Conservation (phyloP, 1,284 basidiomycete genomes). For the Macrocybe sp. region DNA sequence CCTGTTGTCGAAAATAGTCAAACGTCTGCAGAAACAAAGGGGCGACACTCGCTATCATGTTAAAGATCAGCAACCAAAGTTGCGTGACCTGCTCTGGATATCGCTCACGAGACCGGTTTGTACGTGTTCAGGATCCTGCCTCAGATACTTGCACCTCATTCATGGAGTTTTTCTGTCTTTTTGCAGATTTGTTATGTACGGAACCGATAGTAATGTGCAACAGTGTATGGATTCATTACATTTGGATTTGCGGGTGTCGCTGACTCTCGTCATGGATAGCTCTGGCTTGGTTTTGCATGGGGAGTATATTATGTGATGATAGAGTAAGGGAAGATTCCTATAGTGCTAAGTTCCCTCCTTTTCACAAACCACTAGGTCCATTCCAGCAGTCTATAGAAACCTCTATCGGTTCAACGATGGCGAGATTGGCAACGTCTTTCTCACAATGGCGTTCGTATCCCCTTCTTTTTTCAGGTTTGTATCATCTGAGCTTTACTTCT, state of each 20-base stretch:
- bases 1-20: constrained; percentile 55
- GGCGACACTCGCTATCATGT: constrained; percentile 56
- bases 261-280: too few species aligned
- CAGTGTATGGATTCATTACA: constrained; percentile 32
- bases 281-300: constrained; percentile 75
- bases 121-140: constrained; percentile 26
- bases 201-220: constrained; percentile 76
- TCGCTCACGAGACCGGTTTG: constrained; percentile 67
- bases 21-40: constrained; percentile 54
- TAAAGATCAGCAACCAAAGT: constrained; percentile 55
- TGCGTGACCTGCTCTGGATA: constrained; percentile 55
- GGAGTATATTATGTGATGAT: constrained; percentile 71
- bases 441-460: constrained; percentile 48
- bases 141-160: not conserved
- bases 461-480: not conserved
- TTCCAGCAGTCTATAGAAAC: constrained; percentile 53
- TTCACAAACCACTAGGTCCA: constrained; percentile 36
- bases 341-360: not conserved
- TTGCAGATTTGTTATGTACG: constrained; percentile 55
- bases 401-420: constrained; percentile 67
- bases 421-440: constrained; percentile 58
- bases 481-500: constrained; percentile 1
- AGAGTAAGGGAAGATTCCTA: constrained; percentile 34
- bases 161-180: not conserved
- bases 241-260: too few species aligned